Evolutionary conservation across 768 basidiomycete genomes (phyloP), one percentile per base, ranked within the genome.

Genomic region (Inosperma sp.): DNA sequence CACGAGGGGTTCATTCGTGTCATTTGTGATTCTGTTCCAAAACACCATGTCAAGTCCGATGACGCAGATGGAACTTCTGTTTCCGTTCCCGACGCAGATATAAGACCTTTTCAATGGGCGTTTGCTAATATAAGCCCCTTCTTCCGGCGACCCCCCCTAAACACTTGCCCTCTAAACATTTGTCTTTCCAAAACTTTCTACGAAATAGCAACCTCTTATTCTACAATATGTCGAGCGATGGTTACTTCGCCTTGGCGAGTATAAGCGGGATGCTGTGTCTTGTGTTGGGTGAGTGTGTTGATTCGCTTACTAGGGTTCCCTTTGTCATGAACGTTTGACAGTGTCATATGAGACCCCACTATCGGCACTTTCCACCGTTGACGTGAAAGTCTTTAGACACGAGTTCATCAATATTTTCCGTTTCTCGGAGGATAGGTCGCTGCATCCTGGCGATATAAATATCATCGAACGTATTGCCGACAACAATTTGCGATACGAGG

Each of bases 401-500:
- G 82, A 83, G 63, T 82, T 82, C 55, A 77, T 78, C 62, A 77
- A 78, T 56, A 84, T 84, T 45, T 84, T 83, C 58, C 80, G 82
- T 31, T 76, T 79, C 49, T 63, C 68, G 7, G 72, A 77, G 57
- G 63, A 64, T 37, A 63, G 64, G 36, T 74, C 74, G 2, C 54
- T 80, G 10, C 76, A 83, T 53, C 76, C 79, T 10, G 56, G 72
- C 2, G 73, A 79, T 45, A 72, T 84, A 12, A 69, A 66, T 52
- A 72, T 83, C 48, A 64, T 83, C 19, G 76, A 82, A 60, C 59
- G 66, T 23, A 77, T 84, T 33, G 71, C 76, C 23, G 74, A 76
- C 7, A 65, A 65, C 19, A 65, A 72, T 36, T 68, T 76, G 31
- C 73, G 70, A 9, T 82, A 82, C 50, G 81, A 84, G 50, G 75